These are phyloP conservation scores for Teratosphaeria pseudoeucalypti DNA, from an alignment of 2,329 filamentous ascomycete genomes.

Conservation along the genomic window DNA sequence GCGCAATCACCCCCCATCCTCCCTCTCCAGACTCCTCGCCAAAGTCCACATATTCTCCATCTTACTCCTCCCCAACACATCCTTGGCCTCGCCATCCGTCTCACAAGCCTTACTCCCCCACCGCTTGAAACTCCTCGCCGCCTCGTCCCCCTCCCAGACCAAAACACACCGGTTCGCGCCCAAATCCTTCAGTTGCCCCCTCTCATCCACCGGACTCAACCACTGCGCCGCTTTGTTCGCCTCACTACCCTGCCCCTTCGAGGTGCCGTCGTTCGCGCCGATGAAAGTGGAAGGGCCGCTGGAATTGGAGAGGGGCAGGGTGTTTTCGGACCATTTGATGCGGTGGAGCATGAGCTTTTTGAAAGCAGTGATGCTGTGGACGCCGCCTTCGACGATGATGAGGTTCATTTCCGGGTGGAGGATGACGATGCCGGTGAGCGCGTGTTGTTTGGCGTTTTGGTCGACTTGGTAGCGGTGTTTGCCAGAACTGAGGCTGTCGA, in stretches of 20 bases:
- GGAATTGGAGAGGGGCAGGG: constrained; percentile 47
- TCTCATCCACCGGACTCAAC: constrained; percentile 69
- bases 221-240: constrained; percentile 56
- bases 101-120: constrained; percentile 90
- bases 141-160: constrained; percentile 85
- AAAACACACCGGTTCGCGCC: constrained; percentile 70
- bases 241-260: constrained; percentile 39
- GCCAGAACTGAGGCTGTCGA: constrained; percentile 80
- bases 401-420: constrained; percentile 83
- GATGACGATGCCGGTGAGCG: constrained; percentile 80
- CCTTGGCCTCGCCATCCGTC: constrained; percentile 78
- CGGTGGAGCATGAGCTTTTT: constrained; percentile 89
- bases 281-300: constrained; percentile 21
- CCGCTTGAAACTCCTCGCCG: constrained; percentile 68
- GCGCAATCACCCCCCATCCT: not conserved
- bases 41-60: constrained; percentile 94
- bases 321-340: constrained; percentile 90
- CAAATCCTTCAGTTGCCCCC: constrained; percentile 70
- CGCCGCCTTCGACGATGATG: constrained; percentile 83
- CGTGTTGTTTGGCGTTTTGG: constrained; percentile 82
- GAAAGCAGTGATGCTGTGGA: constrained; percentile 72
- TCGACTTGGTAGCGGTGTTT: constrained; percentile 86
- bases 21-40: constrained; percentile 51
- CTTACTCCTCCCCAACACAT: constrained; percentile 67
- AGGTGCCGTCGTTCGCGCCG: constrained; percentile 10